phyloP scores from a whole-genome alignment of 1,284 basidiomycete species.

The Cystobasidiaceae sp. region DNA sequence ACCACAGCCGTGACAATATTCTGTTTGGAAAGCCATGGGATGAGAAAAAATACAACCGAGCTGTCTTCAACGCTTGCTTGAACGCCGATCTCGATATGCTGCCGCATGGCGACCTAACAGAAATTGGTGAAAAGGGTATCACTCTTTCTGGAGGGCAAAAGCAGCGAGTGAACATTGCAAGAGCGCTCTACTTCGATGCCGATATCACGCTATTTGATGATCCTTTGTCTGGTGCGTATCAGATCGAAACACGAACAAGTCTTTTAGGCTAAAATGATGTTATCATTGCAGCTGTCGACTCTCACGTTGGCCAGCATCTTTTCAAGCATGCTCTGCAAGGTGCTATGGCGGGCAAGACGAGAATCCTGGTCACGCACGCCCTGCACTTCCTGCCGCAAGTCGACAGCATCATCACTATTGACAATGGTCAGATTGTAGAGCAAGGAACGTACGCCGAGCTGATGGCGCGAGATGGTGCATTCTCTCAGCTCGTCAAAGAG shows the following conservation, averaged over 20 bases:
- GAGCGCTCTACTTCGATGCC: constrained; percentile 76
- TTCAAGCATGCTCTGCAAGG: constrained; percentile 74
- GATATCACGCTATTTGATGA: constrained; percentile 84
- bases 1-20: too few relatives aligned
- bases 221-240: too few relatives aligned
- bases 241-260: too few relatives aligned
- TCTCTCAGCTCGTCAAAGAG: constrained; percentile 64
- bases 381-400: constrained; percentile 72
- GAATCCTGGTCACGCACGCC: constrained; percentile 71
- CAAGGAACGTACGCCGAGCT: constrained; percentile 67
- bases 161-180: constrained; percentile 68
- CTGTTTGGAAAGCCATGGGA: constrained; percentile 77
- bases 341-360: constrained; percentile 61
- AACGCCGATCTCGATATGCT: constrained; percentile 72
- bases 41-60: constrained; percentile 69
- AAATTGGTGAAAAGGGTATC: constrained; percentile 59
- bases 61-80: constrained; percentile 66
- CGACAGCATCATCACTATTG: constrained; percentile 60
- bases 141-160: constrained; percentile 76
- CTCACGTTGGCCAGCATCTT: constrained; percentile 78
- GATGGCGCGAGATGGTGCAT: constrained; percentile 60
- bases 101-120: constrained; percentile 74
- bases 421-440: constrained; percentile 62
- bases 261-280: too few relatives aligned
- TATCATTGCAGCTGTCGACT: constrained; percentile 73